These are phyloP conservation scores for Drosera capensis DNA, from an alignment of 148 eudicot species.

Conservation along the genomic window DNA sequence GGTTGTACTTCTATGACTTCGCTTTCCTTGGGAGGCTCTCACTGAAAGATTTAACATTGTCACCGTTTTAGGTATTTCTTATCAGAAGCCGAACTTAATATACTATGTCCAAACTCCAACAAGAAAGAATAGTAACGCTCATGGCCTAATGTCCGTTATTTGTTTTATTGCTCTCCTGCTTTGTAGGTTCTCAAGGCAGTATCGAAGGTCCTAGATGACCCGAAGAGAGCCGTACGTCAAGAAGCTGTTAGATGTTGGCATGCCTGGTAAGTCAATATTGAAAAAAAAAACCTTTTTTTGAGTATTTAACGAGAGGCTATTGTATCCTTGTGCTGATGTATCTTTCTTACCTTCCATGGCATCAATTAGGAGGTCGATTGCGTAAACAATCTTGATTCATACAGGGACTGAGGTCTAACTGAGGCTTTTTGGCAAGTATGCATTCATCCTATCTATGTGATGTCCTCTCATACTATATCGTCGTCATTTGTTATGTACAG, in stretches of 20 bases:
- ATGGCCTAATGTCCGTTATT: too few relatives aligned
- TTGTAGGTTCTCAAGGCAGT: constrained; percentile 56
- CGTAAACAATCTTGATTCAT: too few relatives aligned
- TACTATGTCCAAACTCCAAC: too few relatives aligned
- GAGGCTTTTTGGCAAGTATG: too few relatives aligned
- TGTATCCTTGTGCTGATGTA: not conserved
- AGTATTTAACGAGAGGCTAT: not conserved
- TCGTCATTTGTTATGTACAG: too few relatives aligned
- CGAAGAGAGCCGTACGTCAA: constrained; percentile 72
- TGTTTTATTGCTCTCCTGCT: too few relatives aligned
- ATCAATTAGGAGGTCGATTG: too few relatives aligned
- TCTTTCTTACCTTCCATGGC: not conserved
- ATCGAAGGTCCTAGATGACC: constrained; percentile 77
- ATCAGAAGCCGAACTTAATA: not conserved
- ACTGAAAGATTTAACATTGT: not conserved
- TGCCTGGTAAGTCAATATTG: constrained; percentile 48
- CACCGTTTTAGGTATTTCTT: not conserved
- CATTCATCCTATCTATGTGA: too few relatives aligned
- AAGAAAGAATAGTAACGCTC: not conserved
- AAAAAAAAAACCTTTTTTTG: too few relatives aligned
- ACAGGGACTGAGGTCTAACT: too few relatives aligned
- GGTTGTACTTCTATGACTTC: constrained; percentile 21
- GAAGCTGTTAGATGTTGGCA: constrained; percentile 92
- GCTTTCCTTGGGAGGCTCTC: not conserved
- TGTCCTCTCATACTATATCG: too few relatives aligned